Conservation (phyloP, 140 eudicot genomes). For the Erigeron philadelphicus region DNA sequence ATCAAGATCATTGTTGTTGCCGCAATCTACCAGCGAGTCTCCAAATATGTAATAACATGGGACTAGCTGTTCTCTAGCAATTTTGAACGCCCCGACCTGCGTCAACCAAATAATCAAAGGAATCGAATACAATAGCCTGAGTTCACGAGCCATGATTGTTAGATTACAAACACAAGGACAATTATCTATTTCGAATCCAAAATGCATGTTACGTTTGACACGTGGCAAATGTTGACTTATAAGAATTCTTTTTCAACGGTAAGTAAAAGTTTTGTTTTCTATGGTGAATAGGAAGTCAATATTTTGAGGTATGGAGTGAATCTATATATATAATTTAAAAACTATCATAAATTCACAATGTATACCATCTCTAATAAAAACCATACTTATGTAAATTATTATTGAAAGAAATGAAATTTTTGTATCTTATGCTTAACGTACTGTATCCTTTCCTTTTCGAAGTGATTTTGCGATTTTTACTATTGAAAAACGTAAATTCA, state of each 20-base stretch:
- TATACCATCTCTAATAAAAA: too few relatives aligned
- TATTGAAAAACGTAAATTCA: too few relatives aligned
- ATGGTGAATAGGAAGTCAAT: neutral
- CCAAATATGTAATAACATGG: constrained; percentile 60
- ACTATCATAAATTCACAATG: too few relatives aligned
- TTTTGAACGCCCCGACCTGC: neutral
- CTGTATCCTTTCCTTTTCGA: too few relatives aligned
- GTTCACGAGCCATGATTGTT: constrained; percentile 27
- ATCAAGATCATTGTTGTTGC: constrained; percentile 43
- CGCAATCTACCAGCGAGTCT: constrained; percentile 54
- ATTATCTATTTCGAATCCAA: neutral
- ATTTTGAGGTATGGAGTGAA: neutral
- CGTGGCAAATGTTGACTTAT: neutral
- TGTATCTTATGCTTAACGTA: too few relatives aligned
- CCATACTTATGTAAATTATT: too few relatives aligned
- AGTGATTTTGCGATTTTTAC: too few relatives aligned
- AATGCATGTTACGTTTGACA: constrained; percentile 9
- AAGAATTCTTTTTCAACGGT: neutral
- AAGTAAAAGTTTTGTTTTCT: neutral
- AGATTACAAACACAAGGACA: constrained; percentile 20
- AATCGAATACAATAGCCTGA: constrained; percentile 4
- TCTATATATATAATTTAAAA: too few relatives aligned
- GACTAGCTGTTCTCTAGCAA: constrained; percentile 22
- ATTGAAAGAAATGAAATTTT: too few relatives aligned
- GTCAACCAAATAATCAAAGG: constrained; percentile 2